Percentiles rank a stretch among this genome's conserved stretches.
phyloP scores from a whole-genome alignment of 345 rosid genomes.

The Pistacia integerrima region DNA sequence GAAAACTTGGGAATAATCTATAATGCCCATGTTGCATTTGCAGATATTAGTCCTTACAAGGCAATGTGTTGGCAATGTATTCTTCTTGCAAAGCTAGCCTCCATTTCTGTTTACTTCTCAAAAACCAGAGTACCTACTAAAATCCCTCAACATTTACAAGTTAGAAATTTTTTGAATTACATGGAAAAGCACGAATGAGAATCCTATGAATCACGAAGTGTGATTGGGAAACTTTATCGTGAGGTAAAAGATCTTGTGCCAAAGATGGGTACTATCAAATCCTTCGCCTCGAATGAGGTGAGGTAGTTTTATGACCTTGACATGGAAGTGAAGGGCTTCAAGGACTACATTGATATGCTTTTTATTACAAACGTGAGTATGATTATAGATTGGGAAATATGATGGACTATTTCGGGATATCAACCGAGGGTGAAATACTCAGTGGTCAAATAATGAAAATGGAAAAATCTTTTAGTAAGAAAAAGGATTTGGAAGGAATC shows the following conservation, averaged over 20 bases:
- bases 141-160: conserved; percentile 38
- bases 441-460: conserved; percentile 47
- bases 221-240: conserved; percentile 57
- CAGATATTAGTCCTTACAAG: conserved; percentile 38
- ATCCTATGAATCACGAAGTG: conserved; percentile 45
- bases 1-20: conserved; percentile 54
- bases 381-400: conserved; percentile 45
- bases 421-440: conserved; percentile 58
- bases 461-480: conserved; percentile 41
- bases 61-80: conserved; percentile 44
- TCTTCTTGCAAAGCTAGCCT: conserved; percentile 44
- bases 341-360: conserved; percentile 36
- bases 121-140: conserved; percentile 61
- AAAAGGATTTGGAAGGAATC: conserved; percentile 38
- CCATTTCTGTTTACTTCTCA: conserved; percentile 58
- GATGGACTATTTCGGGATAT: conserved; percentile 52
- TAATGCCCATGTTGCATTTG: conserved; percentile 46
- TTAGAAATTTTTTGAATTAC: conserved; percentile 56
- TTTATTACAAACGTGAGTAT: conserved; percentile 33
- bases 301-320: conserved; percentile 39
- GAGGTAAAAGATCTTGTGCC: conserved; percentile 43
- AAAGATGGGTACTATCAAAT: conserved; percentile 22
- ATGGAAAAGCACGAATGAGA: conserved; percentile 51
- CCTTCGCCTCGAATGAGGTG: conserved; percentile 39
- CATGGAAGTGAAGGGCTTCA: conserved; percentile 56